Percentiles rank a stretch among this genome's conserved stretches.
phyloP scores from a whole-genome alignment of 2,329 filamentous ascomycete genomes.

The Fusarium robinianum region DNA sequence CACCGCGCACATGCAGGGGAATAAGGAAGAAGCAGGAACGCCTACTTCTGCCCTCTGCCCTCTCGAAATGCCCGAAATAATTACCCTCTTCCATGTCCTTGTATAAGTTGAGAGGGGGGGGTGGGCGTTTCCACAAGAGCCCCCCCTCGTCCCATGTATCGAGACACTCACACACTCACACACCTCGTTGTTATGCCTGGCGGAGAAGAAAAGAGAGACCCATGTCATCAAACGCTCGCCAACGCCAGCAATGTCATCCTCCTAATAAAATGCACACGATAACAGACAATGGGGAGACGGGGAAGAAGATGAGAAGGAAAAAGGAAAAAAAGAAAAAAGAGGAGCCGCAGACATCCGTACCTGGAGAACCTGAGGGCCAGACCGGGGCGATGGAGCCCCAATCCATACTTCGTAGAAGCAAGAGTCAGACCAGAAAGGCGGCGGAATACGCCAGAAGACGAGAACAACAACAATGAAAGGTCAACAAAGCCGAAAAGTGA shows the following conservation, averaged over 20 bases:
- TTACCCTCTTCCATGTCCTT: too few relatives aligned
- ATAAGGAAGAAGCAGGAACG: slow-evolving; percentile 22
- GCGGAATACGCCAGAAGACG: slow-evolving; percentile 5
- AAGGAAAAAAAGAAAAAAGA: slow-evolving; percentile 10
- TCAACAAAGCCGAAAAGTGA: slow-evolving; percentile 1
- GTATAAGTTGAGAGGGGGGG: too few relatives aligned
- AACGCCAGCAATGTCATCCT: too few relatives aligned
- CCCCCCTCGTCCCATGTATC: too few relatives aligned
- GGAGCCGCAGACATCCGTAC: slow-evolving; percentile 14
- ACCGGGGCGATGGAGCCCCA: slow-evolving; percentile 19
- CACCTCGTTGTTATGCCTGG: too few relatives aligned
- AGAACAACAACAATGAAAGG: slow-evolving; percentile 1
- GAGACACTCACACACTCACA: too few relatives aligned
- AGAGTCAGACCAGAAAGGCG: slow-evolving; percentile 21
- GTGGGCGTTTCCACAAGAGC: too few relatives aligned
- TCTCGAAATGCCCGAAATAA: slow-evolving; percentile 1
- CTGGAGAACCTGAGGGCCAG: slow-evolving; percentile 15
- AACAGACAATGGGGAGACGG: too few relatives aligned
- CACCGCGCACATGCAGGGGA: slow-evolving; percentile 28
- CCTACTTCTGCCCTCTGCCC: slow-evolving; percentile 4
- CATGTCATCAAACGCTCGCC: too few relatives aligned
- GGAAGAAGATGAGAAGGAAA: slow-evolving; percentile 10
- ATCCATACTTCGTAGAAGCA: slow-evolving; percentile 12
- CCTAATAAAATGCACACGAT: too few relatives aligned
- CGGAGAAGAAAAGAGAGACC: slow-evolving; percentile 5